These are phyloP conservation scores for Ilex paraguariensis DNA, from an alignment of 305 asterid genomes.

Conservation along the genomic window DNA sequence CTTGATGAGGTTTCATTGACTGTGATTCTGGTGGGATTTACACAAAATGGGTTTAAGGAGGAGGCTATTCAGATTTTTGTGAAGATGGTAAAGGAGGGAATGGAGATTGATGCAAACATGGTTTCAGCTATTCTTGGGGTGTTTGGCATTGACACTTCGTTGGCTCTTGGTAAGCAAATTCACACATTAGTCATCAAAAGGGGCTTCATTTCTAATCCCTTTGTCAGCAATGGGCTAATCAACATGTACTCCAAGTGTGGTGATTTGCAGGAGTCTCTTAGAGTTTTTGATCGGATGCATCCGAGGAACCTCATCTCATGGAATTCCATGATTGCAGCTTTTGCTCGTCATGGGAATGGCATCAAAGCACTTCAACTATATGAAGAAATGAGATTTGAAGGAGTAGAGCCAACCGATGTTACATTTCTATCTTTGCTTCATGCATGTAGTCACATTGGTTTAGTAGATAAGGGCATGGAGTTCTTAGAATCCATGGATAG, in stretches of 20 bases:
- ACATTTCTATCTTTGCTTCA: conserved; percentile 84
- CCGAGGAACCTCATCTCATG: conserved; percentile 73
- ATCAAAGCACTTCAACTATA: conserved; percentile 46
- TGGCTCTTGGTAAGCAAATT: conserved; percentile 64
- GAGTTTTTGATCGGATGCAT: conserved; percentile 38
- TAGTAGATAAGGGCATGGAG: conserved; percentile 65
- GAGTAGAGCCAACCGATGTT: conserved; percentile 62
- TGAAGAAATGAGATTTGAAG: conserved; percentile 50
- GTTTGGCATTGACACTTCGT: conserved; percentile 45
- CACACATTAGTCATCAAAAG: conserved; percentile 63
- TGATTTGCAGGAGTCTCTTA: conserved; percentile 49
- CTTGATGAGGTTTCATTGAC: conserved; percentile 71
- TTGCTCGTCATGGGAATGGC: conserved; percentile 81
- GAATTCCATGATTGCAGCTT: conserved; percentile 93
- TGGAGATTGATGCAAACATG: conserved; percentile 49
- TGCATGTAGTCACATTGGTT: conserved; percentile 80
- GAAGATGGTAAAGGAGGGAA: conserved; percentile 52
- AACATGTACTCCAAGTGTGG: conserved; percentile 88
- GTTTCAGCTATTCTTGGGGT: conserved; percentile 70
- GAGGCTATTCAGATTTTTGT: conserved; percentile 66
- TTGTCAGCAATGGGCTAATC: conserved; percentile 65
- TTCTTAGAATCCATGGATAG: conserved; percentile 60
- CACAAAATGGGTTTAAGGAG: conserved; percentile 70
- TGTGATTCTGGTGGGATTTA: conserved; percentile 58
- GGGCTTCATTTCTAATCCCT: conserved; percentile 45